Evolutionary conservation across 2,329 filamentous ascomycete species (phyloP).

Genomic region (Incumbomyces lentus): DNA sequence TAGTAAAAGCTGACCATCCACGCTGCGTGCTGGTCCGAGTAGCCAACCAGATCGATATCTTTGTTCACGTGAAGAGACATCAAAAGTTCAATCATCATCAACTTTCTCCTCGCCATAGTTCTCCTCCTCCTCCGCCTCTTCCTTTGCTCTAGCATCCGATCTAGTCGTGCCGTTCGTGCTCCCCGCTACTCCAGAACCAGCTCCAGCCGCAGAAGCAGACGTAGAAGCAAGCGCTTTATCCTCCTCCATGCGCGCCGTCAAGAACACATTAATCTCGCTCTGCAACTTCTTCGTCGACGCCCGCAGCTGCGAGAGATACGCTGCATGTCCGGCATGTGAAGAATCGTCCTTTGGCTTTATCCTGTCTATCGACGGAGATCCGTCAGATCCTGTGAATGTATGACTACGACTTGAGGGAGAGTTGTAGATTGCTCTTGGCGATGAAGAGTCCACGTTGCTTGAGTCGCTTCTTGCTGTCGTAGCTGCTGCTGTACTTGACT

Average conservation of each 20-base stretch:
- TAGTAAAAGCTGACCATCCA: conserved; percentile 15
- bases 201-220: conserved; percentile 7
- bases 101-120: conserved; percentile 76
- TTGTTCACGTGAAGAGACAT: not conserved
- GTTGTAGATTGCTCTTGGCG: too few relatives aligned
- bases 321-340: conserved; percentile 30
- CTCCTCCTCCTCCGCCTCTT: conserved; percentile 36
- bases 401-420: too few relatives aligned
- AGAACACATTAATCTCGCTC: conserved; percentile 46
- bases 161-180: conserved; percentile 18
- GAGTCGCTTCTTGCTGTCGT: too few relatives aligned
- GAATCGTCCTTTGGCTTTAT: too few relatives aligned
- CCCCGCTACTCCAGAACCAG: conserved; percentile 26
- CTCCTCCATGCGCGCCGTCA: conserved; percentile 53
- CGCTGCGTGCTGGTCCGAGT: too few relatives aligned
- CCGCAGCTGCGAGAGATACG: conserved; percentile 44
- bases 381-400: too few relatives aligned
- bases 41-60: too few relatives aligned
- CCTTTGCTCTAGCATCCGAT: not conserved
- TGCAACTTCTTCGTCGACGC: conserved; percentile 42
- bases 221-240: conserved; percentile 37
- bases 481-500: too few relatives aligned
- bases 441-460: too few relatives aligned
- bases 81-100: conserved; percentile 45
- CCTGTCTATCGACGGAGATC: too few relatives aligned